Evolutionary conservation across 495 filamentous ascomycete genomes (phyloP).

Genomic region (Talaromyces borbonicus): DNA sequence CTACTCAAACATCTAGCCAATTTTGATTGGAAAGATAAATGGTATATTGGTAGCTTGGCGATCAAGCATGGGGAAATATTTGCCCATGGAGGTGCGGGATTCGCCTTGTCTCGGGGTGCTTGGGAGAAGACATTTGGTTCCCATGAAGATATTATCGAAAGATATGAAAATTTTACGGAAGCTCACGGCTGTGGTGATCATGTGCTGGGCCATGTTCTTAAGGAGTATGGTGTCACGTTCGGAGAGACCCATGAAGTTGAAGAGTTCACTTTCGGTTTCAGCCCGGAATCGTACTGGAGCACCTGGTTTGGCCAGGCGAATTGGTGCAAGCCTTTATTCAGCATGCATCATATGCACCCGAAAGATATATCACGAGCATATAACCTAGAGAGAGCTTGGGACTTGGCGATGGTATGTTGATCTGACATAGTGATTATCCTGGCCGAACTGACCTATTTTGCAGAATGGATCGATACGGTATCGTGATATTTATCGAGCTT

Average conservation of each 20-base stretch:
- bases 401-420: constrained; percentile 13
- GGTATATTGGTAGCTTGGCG: constrained; percentile 44
- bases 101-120: constrained; percentile 42
- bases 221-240: constrained; percentile 32
- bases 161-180: constrained; percentile 24
- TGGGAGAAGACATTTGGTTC: constrained; percentile 30
- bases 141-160: constrained; percentile 21
- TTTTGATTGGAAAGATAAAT: constrained; percentile 31
- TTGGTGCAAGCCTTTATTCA: constrained; percentile 42
- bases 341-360: constrained; percentile 36
- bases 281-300: not conserved
- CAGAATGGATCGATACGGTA: constrained; percentile 12
- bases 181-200: constrained; percentile 40
- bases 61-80: constrained; percentile 22
- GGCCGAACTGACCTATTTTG: not conserved
- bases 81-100: constrained; percentile 38
- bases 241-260: constrained; percentile 27
- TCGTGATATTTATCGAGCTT: constrained; percentile 17
- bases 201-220: constrained; percentile 38
- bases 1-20: constrained; percentile 37
- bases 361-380: constrained; percentile 21
- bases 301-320: constrained; percentile 15
- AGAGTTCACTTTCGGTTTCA: constrained; percentile 29
- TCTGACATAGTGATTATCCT: not conserved
- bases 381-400: constrained; percentile 15